Conservation (phyloP, 1,139 yeast species). For the Hyphopichia buzzinii region DNA sequence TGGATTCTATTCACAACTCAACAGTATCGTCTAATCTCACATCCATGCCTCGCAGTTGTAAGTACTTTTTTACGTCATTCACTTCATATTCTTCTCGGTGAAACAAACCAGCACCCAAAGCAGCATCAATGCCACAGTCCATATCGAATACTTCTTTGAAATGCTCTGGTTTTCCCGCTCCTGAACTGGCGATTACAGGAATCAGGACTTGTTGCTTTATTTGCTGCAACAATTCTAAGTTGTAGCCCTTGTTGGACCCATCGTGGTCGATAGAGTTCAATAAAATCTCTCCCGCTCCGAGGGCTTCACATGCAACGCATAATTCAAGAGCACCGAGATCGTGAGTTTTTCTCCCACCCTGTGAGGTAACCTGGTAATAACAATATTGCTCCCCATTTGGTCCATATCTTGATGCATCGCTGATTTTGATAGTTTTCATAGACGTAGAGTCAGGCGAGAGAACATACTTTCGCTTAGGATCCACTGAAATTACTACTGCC, state of each 20-base stretch:
- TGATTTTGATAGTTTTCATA: slow-evolving; percentile 52
- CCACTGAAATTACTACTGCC: slow-evolving; percentile 96
- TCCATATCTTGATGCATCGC: slow-evolving; percentile 54
- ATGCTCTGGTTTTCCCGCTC: slow-evolving; percentile 92
- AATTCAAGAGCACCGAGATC: slow-evolving; percentile 91
- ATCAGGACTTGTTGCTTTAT: slow-evolving; percentile 73
- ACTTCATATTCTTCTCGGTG: slow-evolving; percentile 93
- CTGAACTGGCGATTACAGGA: slow-evolving; percentile 96
- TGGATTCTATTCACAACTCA: slow-evolving; percentile 14
- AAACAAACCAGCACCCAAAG: slow-evolving; percentile 97
- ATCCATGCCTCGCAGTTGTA: slow-evolving; percentile 40
- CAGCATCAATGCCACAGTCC: slow-evolving; percentile 87
- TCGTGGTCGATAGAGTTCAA: slow-evolving; percentile 94
- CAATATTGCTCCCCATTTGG: slow-evolving; percentile 85
- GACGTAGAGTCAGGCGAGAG: slow-evolving; percentile 54
- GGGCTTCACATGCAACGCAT: slow-evolving; percentile 80
- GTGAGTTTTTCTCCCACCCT: slow-evolving; percentile 89
- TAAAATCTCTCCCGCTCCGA: slow-evolving; percentile 96
- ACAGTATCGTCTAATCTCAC: slow-evolving; percentile 35
- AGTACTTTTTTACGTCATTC: slow-evolving; percentile 69
- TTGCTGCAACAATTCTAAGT: slow-evolving; percentile 75
- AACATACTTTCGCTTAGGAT: slow-evolving; percentile 85
- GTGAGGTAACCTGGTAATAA: slow-evolving; percentile 93
- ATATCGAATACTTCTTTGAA: slow-evolving; percentile 77
- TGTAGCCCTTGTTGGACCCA: slow-evolving; percentile 91